Conservation (phyloP, 768 basidiomycete genomes). For the Psilocybe cyanescens region DNA sequence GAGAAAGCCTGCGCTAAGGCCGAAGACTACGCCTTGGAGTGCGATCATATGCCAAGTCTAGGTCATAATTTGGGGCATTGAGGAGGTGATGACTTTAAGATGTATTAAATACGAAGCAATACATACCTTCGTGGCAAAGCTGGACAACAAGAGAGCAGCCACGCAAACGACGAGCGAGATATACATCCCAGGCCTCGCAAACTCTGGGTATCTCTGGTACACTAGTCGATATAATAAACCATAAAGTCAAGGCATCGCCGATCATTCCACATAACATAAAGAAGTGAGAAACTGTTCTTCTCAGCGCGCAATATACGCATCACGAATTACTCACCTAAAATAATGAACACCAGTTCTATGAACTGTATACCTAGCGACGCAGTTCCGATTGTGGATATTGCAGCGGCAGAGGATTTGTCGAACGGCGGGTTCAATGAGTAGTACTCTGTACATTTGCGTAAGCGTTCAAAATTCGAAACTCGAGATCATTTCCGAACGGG, state of each 20-base stretch:
- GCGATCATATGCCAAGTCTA: constrained; percentile 11
- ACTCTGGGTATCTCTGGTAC: constrained; percentile 11
- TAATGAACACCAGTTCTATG: not conserved
- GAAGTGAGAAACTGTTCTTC: too few species aligned
- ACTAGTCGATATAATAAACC: not conserved
- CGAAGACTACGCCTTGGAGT: constrained; percentile 9
- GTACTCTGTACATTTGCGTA: not conserved
- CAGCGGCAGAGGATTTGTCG: constrained; percentile 1
- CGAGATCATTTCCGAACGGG: not conserved
- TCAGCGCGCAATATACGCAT: too few species aligned
- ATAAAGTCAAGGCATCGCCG: not conserved
- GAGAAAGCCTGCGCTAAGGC: constrained; percentile 1
- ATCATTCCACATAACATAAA: too few species aligned
- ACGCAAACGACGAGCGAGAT: not conserved
- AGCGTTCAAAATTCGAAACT: not conserved
- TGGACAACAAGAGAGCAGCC: not conserved
- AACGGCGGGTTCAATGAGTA: constrained; percentile 10
- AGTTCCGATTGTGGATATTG: constrained; percentile 7
- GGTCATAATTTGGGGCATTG: not conserved
- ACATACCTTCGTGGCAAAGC: constrained; percentile 2
- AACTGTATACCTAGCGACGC: constrained; percentile 10
- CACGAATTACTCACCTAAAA: not conserved
- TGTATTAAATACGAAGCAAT: not conserved
- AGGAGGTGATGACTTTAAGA: not conserved
- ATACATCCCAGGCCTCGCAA: constrained; percentile 3